Percentiles rank a stretch among this genome's conserved stretches.
phyloP scores from a whole-genome alignment of 208 protist species.

The Eutreptiella sp. region DNA sequence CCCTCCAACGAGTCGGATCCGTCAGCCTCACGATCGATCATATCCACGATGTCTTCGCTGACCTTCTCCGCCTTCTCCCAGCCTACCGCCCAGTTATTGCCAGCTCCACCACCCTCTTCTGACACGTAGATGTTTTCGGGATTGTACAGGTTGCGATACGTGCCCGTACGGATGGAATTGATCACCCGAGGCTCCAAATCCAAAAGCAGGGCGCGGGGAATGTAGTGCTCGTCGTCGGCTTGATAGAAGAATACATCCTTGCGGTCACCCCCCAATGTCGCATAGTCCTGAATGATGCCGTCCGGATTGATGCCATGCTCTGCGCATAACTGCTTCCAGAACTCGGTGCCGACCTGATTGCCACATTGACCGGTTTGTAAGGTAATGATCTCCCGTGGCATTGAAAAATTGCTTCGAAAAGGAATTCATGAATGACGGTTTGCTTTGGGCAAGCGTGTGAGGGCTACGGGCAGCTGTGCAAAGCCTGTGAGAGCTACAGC shows the following conservation, averaged over 20 bases:
- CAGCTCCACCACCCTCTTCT: slow-evolving; percentile 91
- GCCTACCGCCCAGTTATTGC: slow-evolving; percentile 99
- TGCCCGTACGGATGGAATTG: slow-evolving; percentile 76
- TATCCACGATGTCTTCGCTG: slow-evolving; percentile 92
- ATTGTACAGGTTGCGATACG: slow-evolving; percentile 95
- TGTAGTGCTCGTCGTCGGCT: slow-evolving; percentile 99
- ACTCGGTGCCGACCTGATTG: slow-evolving; percentile 93
- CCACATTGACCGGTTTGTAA: slow-evolving; percentile 98
- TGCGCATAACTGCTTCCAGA: slow-evolving; percentile 96
- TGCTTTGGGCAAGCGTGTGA: no score
- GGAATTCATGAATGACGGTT: no score
- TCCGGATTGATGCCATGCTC: slow-evolving; percentile 97
- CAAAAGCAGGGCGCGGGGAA: slow-evolving; percentile 96
- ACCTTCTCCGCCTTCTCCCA: slow-evolving; percentile 80
- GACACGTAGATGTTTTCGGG: slow-evolving; percentile 98
- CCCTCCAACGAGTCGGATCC: slow-evolving; percentile 95
- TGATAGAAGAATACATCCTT: slow-evolving; percentile 99
- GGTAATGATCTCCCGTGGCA: slow-evolving; percentile 99
- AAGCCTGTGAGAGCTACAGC: no score
- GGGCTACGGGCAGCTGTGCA: no score
- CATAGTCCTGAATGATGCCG: slow-evolving; percentile 88
- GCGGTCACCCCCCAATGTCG: slow-evolving; percentile 81
- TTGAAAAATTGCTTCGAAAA: no score
- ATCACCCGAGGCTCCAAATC: slow-evolving; percentile 98
- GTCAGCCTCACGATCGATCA: slow-evolving; percentile 99